Evolutionary conservation across 2,329 filamentous ascomycete genomes (phyloP).

Genomic region (Pseudogymnoascus sp.): DNA sequence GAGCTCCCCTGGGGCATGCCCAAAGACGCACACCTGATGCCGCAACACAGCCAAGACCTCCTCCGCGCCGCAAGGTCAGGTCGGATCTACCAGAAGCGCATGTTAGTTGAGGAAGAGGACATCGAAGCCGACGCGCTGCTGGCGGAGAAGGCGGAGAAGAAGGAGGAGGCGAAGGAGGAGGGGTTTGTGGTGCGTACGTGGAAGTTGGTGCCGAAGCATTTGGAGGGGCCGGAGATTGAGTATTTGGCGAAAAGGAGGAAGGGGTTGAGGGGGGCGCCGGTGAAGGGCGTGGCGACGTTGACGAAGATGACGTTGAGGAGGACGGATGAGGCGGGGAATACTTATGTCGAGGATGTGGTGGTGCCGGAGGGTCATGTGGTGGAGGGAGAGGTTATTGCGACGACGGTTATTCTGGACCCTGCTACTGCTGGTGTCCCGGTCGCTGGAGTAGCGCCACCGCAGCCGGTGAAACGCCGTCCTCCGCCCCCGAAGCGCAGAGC

Average conservation of each 20-base stretch:
- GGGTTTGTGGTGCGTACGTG: constrained; percentile 50
- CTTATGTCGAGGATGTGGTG: constrained; percentile 76
- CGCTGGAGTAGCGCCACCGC: constrained; percentile 29
- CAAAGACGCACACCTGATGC: constrained; percentile 69
- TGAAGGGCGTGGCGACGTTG: constrained; percentile 40
- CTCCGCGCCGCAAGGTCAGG: constrained; percentile 73
- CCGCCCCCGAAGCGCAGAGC: constrained; percentile 59
- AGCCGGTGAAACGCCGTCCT: constrained; percentile 47
- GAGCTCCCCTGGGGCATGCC: constrained; percentile 78
- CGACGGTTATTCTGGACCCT: constrained; percentile 51
- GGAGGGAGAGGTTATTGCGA: constrained; percentile 70
- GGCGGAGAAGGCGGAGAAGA: constrained; percentile 48
- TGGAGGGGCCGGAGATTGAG: constrained; percentile 43
- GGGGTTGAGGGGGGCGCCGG: constrained; percentile 38
- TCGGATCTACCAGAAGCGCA: constrained; percentile 63
- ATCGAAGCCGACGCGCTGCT: constrained; percentile 38
- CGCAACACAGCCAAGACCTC: constrained; percentile 72
- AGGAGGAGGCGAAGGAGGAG: constrained; percentile 40
- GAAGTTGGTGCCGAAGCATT: constrained; percentile 52
- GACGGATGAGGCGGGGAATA: constrained; percentile 68
- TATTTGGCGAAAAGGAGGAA: constrained; percentile 55
- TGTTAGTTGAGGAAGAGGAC: constrained; percentile 52
- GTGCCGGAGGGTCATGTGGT: constrained; percentile 70
- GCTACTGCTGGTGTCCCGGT: constrained; percentile 47
- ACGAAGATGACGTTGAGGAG: constrained; percentile 74